phyloP scores from a whole-genome alignment of 331 rosid species.

The Malus hybrid region DNA sequence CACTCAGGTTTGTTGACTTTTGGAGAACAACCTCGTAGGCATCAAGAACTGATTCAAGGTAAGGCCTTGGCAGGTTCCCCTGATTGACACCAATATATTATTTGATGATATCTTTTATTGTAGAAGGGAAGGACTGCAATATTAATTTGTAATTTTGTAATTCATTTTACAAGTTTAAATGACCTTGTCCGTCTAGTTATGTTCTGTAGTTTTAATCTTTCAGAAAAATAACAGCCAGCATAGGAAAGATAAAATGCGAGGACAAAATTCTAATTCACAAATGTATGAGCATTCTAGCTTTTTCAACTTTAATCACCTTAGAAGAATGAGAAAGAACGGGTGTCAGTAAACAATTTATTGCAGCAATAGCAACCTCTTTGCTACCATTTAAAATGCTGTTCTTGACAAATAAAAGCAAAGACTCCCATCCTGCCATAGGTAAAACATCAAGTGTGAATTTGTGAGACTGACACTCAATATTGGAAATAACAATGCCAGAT shows the following conservation, averaged over 20 bases:
- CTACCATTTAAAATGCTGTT: constrained; percentile 73
- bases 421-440: constrained; percentile 79
- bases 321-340: constrained; percentile 76
- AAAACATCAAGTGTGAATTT: constrained; percentile 16
- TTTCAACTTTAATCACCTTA: constrained; percentile 46
- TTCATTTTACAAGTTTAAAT: not conserved
- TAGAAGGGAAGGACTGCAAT: not conserved
- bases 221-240: not conserved
- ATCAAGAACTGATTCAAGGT: constrained; percentile 75
- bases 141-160: not conserved
- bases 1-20: constrained; percentile 53
- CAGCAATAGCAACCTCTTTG: constrained; percentile 96
- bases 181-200: not conserved
- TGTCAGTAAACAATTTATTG: constrained; percentile 84
- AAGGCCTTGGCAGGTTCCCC: constrained; percentile 85
- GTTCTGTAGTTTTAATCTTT: not conserved
- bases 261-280: not conserved
- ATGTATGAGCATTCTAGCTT: constrained; percentile 10
- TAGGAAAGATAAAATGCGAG: not conserved
- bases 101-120: not conserved
- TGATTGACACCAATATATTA: constrained; percentile 23
- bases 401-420: constrained; percentile 77
- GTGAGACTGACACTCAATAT: constrained; percentile 8
- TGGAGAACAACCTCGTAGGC: constrained; percentile 72
- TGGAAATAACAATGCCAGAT: constrained; percentile 16